Percentiles rank a stretch among this genome's conserved stretches.
Conservation (phyloP, 345 rosid species). For the Euphorbia lathyris region DNA sequence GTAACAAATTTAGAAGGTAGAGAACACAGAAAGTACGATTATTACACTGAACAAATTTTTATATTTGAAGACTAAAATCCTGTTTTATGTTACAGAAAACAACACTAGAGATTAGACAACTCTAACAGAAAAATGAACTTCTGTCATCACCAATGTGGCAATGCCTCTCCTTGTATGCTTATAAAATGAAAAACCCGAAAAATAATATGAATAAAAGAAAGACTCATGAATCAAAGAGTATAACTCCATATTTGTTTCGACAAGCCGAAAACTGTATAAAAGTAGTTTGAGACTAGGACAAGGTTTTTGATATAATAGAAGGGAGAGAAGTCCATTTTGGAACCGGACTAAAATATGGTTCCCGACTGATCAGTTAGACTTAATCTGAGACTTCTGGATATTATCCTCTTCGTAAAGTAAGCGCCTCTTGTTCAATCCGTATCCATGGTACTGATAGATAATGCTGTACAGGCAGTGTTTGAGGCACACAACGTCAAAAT, state of each 20-base stretch:
- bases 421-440: slow-evolving; percentile 58
- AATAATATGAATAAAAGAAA: background rate
- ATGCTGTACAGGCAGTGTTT: slow-evolving; percentile 63
- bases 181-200: background rate
- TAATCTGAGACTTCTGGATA: slow-evolving; percentile 42
- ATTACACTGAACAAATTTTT: background rate
- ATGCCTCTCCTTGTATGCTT: slow-evolving; percentile 2
- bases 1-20: too few relatives aligned
- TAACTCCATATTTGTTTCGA: background rate
- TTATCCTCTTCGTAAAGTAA: slow-evolving; percentile 59
- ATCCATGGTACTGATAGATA: slow-evolving; percentile 74
- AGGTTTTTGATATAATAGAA: background rate
- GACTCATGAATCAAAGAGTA: background rate
- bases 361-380: slow-evolving; percentile 10
- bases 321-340: background rate
- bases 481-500: slow-evolving; percentile 40
- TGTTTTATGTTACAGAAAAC: slow-evolving; percentile 5
- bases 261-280: background rate
- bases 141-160: slow-evolving; percentile 3
- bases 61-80: background rate
- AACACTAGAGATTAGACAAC: background rate
- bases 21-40: too few relatives aligned
- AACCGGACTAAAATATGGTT: slow-evolving; percentile 17
- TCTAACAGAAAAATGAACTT: background rate
- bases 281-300: slow-evolving; percentile 2